Evolutionary conservation across 2,329 filamentous ascomycete genomes (phyloP), one percentile per base, ranked within the genome.

Genomic region (Bipolaris sorokiniana): DNA sequence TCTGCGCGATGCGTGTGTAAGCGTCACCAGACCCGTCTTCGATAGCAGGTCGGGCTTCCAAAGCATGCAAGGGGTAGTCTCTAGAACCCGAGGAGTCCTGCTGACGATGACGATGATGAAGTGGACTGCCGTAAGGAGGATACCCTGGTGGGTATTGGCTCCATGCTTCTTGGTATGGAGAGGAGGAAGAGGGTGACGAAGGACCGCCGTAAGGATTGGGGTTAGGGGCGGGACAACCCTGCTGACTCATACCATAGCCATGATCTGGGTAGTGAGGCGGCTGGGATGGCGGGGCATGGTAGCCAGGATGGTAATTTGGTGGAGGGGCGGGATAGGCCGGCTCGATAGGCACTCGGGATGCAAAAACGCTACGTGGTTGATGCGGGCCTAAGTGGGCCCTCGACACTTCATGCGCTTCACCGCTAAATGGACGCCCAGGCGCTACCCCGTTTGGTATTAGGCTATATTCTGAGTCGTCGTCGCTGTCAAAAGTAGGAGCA

Each of bases 221-320:
- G 56, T 65, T 68, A 49, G 70, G 65, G 58, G 49, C 50, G 54
- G 54, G 50, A 57, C 75, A 76, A 44, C 64, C 67, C 41, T 59
- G 65, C 60, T 75, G 74, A 66, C 67, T 74, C 72, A 76, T 72
- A 53, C 64, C 69, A 63, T 73, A 68, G 47, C 59, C 62, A 56
- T 69, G 71, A 54, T 66, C 65, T 63, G 70, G 71, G 59, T 75
- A 75, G 52, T 74, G 70, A 40, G 73, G 72, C 56, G 74, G 71
- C 54, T 57, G 54, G 58, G 73, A 70, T 51, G 67, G 55, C 11
- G 73, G 69, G 49, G 66, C 68, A 60, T 75, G 76, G 62, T 75
- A 75, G 47, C 73, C 66, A 28, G 70, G 73, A 63, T 75, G 73
- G 59, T 77, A 76, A 22, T 69, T 68, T 92, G 83, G 87, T 92